These are phyloP conservation scores for Ceratocystis papillata DNA, from an alignment of 2,329 filamentous ascomycete genomes.

Conservation along the genomic window DNA sequence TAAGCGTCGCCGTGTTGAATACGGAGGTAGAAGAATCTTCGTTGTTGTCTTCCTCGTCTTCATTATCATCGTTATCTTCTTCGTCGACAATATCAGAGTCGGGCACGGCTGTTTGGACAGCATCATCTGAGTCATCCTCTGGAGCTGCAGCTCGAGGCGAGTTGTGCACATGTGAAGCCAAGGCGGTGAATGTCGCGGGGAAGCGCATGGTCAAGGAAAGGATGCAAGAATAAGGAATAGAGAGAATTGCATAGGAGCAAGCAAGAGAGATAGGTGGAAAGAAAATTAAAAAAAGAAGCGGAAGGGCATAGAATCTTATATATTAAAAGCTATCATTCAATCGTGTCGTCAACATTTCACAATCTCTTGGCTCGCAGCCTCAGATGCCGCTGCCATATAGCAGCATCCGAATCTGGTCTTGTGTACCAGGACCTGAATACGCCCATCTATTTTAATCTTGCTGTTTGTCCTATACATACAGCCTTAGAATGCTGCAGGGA, in stretches of 20 bases:
- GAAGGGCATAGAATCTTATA: neutral
- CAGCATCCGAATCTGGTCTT: neutral
- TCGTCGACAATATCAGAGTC: neutral
- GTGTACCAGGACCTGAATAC: neutral
- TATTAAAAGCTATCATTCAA: neutral
- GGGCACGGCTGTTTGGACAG: neutral
- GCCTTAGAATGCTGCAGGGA: neutral
- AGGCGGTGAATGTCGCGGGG: neutral
- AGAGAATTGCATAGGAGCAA: neutral
- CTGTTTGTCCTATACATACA: neutral
- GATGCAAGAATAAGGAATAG: neutral
- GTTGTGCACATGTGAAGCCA: neutral
- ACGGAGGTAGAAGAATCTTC: neutral
- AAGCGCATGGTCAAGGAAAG: neutral
- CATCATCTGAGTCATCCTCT: neutral
- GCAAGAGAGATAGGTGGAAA: neutral
- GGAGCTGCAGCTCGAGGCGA: neutral
- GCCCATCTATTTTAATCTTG: neutral
- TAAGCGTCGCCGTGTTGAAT: neutral
- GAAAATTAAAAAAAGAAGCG: neutral
- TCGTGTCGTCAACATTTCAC: constrained; percentile 1
- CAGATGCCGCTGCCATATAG: neutral
- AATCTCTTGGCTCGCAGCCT: neutral
- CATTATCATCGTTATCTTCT: neutral
- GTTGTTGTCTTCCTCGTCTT: neutral